A percentile compares a stretch with the other conserved stretches of the same genome.
These are phyloP conservation scores for Neurospora cerealis DNA, from an alignment of 495 filamentous ascomycete species.

Conservation along the genomic window DNA sequence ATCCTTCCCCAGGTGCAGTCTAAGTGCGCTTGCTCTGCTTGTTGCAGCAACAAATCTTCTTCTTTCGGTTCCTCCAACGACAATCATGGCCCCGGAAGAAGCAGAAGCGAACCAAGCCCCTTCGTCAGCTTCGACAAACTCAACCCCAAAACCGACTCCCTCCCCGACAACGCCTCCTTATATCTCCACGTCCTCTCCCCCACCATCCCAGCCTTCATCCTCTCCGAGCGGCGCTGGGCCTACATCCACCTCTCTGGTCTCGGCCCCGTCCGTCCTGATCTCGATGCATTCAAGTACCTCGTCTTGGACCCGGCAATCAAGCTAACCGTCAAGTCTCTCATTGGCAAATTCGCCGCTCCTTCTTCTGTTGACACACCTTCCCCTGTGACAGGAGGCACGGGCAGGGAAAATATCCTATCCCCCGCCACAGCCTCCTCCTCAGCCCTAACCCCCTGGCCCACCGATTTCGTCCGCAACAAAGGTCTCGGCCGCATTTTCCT, in stretches of 20 bases:
- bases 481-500: constrained; percentile 42
- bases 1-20: constrained; percentile 24
- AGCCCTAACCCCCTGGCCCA: constrained; percentile 21
- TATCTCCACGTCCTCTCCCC: constrained; percentile 25
- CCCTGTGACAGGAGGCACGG: too few species aligned
- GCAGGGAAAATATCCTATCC: background rate
- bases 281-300: constrained; percentile 28
- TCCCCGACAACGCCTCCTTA: constrained; percentile 18
- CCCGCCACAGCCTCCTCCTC: constrained; percentile 17
- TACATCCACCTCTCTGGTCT: constrained; percentile 11
- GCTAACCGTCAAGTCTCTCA: constrained; percentile 29
- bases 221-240: constrained; percentile 29
- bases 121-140: constrained; percentile 27
- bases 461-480: constrained; percentile 37
- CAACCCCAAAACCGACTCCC: constrained; percentile 16
- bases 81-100: background rate
- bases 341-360: constrained; percentile 24
- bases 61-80: too few species aligned
- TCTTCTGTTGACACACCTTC: background rate
- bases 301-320: constrained; percentile 32
- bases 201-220: constrained; percentile 27
- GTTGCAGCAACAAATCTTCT: constrained; percentile 3
- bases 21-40: constrained; percentile 21
- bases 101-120: constrained; percentile 7
- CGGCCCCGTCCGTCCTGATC: constrained; percentile 13